A percentile compares a stretch with the other conserved stretches of the same genome.
These are phyloP conservation scores for Alternaria brassicae DNA, from an alignment of 2,329 filamentous ascomycete species.

Conservation along the genomic window DNA sequence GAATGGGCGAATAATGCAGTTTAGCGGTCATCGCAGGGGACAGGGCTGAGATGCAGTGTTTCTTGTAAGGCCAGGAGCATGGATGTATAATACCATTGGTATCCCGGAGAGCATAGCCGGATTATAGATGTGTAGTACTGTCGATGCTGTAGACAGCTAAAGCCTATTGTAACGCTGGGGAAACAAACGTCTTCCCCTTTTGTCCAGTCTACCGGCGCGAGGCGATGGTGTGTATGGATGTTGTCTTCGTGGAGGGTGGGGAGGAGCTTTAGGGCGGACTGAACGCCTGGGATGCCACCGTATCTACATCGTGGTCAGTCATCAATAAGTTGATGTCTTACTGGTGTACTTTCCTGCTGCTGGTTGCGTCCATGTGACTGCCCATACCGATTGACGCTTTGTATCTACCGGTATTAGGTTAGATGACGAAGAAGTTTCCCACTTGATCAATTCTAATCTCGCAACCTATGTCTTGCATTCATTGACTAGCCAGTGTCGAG, in stretches of 20 bases:
- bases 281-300: constrained; percentile 77
- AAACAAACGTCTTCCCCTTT: constrained; percentile 84
- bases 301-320: constrained; percentile 56
- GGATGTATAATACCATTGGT: constrained; percentile 66
- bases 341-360: constrained; percentile 33
- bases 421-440: constrained; percentile 46
- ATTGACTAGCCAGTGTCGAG: constrained; percentile 40
- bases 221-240: constrained; percentile 61
- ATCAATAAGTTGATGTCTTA: rapidly evolving
- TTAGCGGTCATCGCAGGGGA: constrained; percentile 62
- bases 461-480: constrained; percentile 40
- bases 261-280: constrained; percentile 60
- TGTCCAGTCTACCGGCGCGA: constrained; percentile 79
- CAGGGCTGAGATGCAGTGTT: constrained; percentile 45
- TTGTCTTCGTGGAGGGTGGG: constrained; percentile 47
- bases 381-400: constrained; percentile 56
- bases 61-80: constrained; percentile 39
- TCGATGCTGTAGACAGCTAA: constrained; percentile 74
- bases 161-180: constrained; percentile 72
- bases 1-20: constrained; percentile 76
- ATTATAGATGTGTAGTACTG: constrained; percentile 50
- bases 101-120: constrained; percentile 39
- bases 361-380: constrained; percentile 62
- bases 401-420: constrained; percentile 49
- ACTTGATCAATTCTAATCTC: constrained; percentile 46